Conservation (phyloP, 345 rosid genomes). For the Kernera saxatilis region DNA sequence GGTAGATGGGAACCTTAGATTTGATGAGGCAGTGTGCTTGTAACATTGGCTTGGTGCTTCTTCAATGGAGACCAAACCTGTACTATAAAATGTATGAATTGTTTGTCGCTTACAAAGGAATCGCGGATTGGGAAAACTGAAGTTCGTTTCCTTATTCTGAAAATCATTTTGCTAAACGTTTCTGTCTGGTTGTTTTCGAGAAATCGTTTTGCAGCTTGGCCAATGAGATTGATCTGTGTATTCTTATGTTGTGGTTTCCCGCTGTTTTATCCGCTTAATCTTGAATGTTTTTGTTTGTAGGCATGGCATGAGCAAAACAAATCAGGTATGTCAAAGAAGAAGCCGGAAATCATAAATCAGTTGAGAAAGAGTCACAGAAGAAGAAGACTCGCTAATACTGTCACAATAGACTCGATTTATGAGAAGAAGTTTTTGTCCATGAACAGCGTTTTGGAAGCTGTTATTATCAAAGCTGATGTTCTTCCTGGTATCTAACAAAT, state of each 20-base stretch:
- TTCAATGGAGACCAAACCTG: not conserved
- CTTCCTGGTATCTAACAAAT: constrained; percentile 55
- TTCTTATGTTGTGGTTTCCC: not conserved
- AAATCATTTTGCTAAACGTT: not conserved
- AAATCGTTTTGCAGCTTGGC: not conserved
- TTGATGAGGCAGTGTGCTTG: constrained; percentile 1
- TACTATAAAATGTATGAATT: not conserved
- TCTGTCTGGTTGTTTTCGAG: too few species aligned
- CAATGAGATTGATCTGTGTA: not conserved
- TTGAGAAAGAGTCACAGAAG: constrained; percentile 65
- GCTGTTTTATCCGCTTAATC: not conserved
- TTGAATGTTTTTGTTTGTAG: constrained; percentile 26
- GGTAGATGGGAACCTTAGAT: not conserved
- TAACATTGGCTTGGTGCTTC: not conserved
- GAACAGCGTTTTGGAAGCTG: constrained; percentile 74
- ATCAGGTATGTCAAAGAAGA: constrained; percentile 48
- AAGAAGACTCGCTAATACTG: constrained; percentile 59
- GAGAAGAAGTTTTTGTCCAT: constrained; percentile 80
- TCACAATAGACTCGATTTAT: constrained; percentile 67
- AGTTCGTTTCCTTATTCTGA: not conserved
- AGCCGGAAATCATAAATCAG: constrained; percentile 56
- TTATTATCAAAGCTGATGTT: constrained; percentile 53
- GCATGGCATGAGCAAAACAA: constrained; percentile 77
- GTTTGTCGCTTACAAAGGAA: not conserved
- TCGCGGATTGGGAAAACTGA: not conserved